These are phyloP conservation scores for Exobasidium rhododendri DNA, from an alignment of 1,284 basidiomycete genomes.

Conservation along the genomic window DNA sequence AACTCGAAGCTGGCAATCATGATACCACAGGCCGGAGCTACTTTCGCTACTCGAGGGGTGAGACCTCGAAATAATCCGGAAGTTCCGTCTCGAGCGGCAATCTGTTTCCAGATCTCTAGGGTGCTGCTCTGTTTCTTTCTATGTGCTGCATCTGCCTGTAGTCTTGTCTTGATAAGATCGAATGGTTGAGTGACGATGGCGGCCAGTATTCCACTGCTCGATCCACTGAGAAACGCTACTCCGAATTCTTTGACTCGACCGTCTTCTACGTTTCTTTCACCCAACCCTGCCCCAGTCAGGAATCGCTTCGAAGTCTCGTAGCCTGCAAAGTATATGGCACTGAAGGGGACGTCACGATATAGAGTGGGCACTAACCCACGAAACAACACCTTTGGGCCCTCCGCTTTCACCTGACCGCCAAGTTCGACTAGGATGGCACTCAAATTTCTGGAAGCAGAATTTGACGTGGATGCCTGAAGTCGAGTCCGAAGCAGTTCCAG, in stretches of 20 bases:
- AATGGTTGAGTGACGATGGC: constrained; percentile 90
- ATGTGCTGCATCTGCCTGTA: constrained; percentile 60
- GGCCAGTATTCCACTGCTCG: constrained; percentile 62
- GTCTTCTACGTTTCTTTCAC: constrained; percentile 45
- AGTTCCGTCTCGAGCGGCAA: constrained; percentile 74
- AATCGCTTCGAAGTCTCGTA: constrained; percentile 56
- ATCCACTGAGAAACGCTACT: constrained; percentile 77
- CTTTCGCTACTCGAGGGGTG: constrained; percentile 84
- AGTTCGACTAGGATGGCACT: constrained; percentile 34
- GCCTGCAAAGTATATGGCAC: constrained; percentile 77
- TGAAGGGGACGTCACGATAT: constrained; percentile 96
- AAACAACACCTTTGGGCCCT: constrained; percentile 74
- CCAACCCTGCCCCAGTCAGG: constrained; percentile 54
- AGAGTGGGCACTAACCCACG: constrained; percentile 84
- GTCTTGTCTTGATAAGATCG: constrained; percentile 90
- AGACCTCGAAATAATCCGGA: constrained; percentile 79
- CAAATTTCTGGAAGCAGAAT: constrained; percentile 15
- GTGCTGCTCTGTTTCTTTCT: constrained; percentile 6
- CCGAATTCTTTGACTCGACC: constrained; percentile 66
- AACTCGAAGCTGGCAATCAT: constrained; percentile 96
- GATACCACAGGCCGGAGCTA: constrained; percentile 96
- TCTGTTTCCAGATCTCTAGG: constrained; percentile 62
- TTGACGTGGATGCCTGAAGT: constrained; percentile 62
- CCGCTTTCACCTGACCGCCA: constrained; percentile 25
- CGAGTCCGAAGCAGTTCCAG: constrained; percentile 91